phyloP scores from a whole-genome alignment of 148 eudicot genomes.

The Amaranthus palmeri region DNA sequence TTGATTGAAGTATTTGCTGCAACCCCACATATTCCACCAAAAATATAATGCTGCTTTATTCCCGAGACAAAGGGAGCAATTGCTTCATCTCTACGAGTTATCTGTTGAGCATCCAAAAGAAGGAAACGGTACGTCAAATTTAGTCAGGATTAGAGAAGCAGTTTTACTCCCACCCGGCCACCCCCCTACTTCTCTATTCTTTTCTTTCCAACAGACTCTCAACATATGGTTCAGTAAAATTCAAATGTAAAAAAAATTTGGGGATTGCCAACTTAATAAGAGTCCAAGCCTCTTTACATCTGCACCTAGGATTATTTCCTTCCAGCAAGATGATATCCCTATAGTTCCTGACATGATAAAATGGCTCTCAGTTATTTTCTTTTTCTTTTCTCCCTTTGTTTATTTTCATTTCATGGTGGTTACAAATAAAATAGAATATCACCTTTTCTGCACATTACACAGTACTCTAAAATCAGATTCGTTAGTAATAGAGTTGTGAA shows the following conservation, averaged over 20 bases:
- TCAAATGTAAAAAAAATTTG: neutral
- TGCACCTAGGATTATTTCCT: neutral
- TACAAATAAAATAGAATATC: no score
- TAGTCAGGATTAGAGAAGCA: neutral
- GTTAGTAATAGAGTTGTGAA: neutral
- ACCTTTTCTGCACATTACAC: no score
- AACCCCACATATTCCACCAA: constrained; percentile 91
- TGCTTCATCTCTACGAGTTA: constrained; percentile 93
- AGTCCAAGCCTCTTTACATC: neutral
- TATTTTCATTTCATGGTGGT: no score
- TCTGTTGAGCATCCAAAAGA: constrained; percentile 41
- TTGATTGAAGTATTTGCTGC: constrained; percentile 82
- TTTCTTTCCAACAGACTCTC: neutral
- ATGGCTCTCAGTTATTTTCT: neutral
- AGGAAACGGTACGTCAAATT: constrained; percentile 11
- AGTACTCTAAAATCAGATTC: neutral
- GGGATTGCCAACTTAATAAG: neutral
- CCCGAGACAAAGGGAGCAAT: constrained; percentile 86
- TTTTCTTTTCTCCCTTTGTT: no score
- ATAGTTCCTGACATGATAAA: neutral
- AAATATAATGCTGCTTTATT: constrained; percentile 71
- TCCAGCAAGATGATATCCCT: neutral
- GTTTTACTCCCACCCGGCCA: neutral
- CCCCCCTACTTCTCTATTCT: neutral
- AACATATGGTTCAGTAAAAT: neutral